Percentiles rank a stretch among this genome's conserved stretches.
Conservation (phyloP, 2,329 filamentous ascomycete genomes). For the Metarhizium brunneum region DNA sequence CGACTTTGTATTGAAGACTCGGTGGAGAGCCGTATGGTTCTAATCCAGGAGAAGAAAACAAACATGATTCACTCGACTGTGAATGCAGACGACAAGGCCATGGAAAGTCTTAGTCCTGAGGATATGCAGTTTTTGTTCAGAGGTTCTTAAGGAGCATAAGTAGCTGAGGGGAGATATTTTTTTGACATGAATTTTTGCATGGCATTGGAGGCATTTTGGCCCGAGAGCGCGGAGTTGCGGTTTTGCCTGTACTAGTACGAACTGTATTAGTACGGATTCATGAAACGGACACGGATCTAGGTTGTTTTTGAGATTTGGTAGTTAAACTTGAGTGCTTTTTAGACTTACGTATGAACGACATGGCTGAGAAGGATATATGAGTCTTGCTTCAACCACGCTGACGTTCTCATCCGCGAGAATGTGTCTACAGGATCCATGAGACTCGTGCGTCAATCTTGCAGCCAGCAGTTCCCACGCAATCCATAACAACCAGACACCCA, state of each 20-base stretch:
- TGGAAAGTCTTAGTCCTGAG: slow-evolving; percentile 82
- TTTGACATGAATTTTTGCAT: not conserved
- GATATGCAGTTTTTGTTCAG: slow-evolving; percentile 97
- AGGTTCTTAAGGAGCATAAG: slow-evolving; percentile 30
- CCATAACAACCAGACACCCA: too few relatives aligned
- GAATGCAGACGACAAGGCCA: slow-evolving; percentile 80
- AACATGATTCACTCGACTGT: slow-evolving; percentile 97
- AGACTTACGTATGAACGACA: not conserved
- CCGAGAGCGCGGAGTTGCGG: not conserved
- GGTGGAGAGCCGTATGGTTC: slow-evolving; percentile 90
- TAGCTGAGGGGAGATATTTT: not conserved
- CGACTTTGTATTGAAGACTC: slow-evolving; percentile 94
- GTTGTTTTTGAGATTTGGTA: not conserved
- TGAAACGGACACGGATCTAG: not conserved
- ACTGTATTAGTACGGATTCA: not conserved
- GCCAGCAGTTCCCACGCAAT: too few relatives aligned
- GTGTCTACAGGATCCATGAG: too few relatives aligned
- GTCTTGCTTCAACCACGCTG: too few relatives aligned
- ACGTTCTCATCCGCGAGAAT: too few relatives aligned
- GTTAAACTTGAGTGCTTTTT: not conserved
- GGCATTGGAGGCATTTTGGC: not conserved
- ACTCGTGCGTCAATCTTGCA: too few relatives aligned
- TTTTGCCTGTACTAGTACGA: not conserved
- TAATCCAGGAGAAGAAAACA: slow-evolving; percentile 96
- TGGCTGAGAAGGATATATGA: not conserved